Evolutionary conservation across 2,329 filamentous ascomycete species (phyloP).

Genomic region (Zymoseptoria passerinii): DNA sequence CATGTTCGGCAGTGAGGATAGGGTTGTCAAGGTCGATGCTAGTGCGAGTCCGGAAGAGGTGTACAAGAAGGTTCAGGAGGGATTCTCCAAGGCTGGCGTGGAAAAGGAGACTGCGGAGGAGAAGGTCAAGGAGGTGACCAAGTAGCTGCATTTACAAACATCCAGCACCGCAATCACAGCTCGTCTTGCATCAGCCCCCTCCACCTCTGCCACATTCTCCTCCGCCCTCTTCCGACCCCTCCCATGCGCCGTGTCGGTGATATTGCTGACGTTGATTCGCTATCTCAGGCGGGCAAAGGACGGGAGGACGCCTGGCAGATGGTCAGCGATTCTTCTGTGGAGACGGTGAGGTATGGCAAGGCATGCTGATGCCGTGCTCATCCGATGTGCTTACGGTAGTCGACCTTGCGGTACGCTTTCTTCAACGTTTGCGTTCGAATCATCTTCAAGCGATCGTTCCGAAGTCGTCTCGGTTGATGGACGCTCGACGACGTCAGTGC

Average conservation of each 20-base stretch:
- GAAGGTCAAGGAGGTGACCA: background rate
- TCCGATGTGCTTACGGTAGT: conserved; percentile 14
- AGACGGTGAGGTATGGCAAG: no score
- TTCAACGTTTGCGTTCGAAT: conserved; percentile 6
- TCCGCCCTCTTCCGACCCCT: background rate
- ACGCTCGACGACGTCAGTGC: conserved; percentile 3
- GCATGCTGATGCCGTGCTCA: no score
- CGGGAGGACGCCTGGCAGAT: conserved; percentile 12
- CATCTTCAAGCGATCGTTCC: background rate
- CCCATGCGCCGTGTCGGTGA: conserved; percentile 27
- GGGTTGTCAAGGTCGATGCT: conserved; percentile 73
- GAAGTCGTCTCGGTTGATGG: background rate
- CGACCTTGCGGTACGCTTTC: conserved; percentile 26
- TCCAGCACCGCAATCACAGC: no score
- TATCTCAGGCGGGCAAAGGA: conserved; percentile 28
- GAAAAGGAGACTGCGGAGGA: conserved; percentile 1
- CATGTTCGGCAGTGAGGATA: conserved; percentile 65
- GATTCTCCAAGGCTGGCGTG: conserved; percentile 39
- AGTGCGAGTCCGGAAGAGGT: conserved; percentile 58
- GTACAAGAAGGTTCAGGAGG: conserved; percentile 46
- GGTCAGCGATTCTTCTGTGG: background rate
- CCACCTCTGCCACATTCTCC: background rate
- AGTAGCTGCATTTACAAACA: background rate
- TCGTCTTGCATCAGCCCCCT: background rate
- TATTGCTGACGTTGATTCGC: conserved; percentile 28